These are phyloP conservation scores for Phytophthora pinifolia DNA, from an alignment of 352 stramenopile species.

Conservation along the genomic window DNA sequence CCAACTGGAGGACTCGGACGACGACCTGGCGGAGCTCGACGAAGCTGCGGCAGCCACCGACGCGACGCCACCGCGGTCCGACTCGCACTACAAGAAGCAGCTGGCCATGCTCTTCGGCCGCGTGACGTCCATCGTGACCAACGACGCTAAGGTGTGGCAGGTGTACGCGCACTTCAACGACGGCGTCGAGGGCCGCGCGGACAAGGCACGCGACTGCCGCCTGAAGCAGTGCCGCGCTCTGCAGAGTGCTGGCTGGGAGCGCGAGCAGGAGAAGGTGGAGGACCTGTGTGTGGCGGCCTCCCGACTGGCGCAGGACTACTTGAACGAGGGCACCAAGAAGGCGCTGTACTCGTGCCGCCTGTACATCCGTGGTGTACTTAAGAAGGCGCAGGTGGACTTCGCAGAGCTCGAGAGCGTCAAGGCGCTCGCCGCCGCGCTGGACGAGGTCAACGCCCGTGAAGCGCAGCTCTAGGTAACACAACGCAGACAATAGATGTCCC, in stretches of 20 bases:
- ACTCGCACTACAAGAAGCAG: constrained; percentile 70
- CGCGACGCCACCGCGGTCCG: constrained; percentile 49
- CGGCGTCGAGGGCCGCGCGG: constrained; percentile 44
- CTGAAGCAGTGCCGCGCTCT: constrained; percentile 77
- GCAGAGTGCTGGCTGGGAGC: constrained; percentile 74
- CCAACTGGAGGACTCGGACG: constrained; percentile 33
- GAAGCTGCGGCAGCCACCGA: constrained; percentile 47
- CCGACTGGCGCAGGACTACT: constrained; percentile 64
- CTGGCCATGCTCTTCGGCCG: constrained; percentile 76
- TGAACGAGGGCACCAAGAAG: constrained; percentile 75
- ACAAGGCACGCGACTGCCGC: constrained; percentile 79
- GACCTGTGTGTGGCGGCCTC: constrained; percentile 58
- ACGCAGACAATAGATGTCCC: constrained; percentile 1
- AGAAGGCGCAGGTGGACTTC: constrained; percentile 81
- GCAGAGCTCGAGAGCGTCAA: constrained; percentile 45
- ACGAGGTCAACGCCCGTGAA: constrained; percentile 57
- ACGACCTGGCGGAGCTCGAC: constrained; percentile 55
- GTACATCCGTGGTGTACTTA: constrained; percentile 74
- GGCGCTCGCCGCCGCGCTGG: constrained; percentile 45
- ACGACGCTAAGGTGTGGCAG: constrained; percentile 80
- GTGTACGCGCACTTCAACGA: constrained; percentile 85
- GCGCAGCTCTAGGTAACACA: constrained; percentile 40
- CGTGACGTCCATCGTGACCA: constrained; percentile 77
- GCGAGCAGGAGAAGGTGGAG: constrained; percentile 50
- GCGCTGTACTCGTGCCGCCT: constrained; percentile 72